phyloP scores from a whole-genome alignment of 768 basidiomycete species.

The Lactifluus volemus region DNA sequence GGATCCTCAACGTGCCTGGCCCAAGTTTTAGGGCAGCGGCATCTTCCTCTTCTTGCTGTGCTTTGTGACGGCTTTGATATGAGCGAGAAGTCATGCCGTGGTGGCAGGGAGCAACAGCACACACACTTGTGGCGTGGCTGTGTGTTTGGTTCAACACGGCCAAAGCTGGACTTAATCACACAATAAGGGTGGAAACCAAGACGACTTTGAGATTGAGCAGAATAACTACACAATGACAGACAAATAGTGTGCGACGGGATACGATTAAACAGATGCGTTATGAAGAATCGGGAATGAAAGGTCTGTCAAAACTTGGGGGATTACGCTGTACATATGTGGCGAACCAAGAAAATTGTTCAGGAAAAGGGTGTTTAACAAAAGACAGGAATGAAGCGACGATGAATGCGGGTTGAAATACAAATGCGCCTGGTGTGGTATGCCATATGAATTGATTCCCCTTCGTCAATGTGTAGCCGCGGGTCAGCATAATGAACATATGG shows the following conservation, averaged over 20 bases:
- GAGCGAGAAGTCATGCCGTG: conserved; percentile 41
- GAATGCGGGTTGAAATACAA: conserved; percentile 32
- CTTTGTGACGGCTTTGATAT: conserved; percentile 53
- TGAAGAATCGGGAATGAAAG: conserved; percentile 22
- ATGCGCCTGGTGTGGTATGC: conserved; percentile 31
- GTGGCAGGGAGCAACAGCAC: background rate
- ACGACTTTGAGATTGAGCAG: conserved; percentile 26
- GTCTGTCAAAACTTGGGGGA: conserved; percentile 20
- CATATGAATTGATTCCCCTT: conserved; percentile 26
- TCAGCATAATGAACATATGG: conserved; percentile 23
- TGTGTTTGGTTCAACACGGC: background rate
- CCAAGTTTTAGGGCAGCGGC: conserved; percentile 80
- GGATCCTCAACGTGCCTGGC: conserved; percentile 37
- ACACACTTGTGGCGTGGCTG: background rate
- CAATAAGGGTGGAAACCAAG: conserved; percentile 6
- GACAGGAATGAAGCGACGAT: conserved; percentile 26
- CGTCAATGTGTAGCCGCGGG: conserved; percentile 18
- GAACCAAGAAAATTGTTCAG: conserved; percentile 26
- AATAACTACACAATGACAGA: conserved; percentile 69
- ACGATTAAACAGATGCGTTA: conserved; percentile 58
- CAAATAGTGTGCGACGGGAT: conserved; percentile 50
- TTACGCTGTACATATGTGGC: conserved; percentile 30
- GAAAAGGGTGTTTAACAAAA: conserved; percentile 22
- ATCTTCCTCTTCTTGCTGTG: conserved; percentile 71
- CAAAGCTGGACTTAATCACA: background rate